A percentile compares a stretch with the other conserved stretches of the same genome.
phyloP scores from a whole-genome alignment of 495 filamentous ascomycete genomes.

The Patellaria atrata region DNA sequence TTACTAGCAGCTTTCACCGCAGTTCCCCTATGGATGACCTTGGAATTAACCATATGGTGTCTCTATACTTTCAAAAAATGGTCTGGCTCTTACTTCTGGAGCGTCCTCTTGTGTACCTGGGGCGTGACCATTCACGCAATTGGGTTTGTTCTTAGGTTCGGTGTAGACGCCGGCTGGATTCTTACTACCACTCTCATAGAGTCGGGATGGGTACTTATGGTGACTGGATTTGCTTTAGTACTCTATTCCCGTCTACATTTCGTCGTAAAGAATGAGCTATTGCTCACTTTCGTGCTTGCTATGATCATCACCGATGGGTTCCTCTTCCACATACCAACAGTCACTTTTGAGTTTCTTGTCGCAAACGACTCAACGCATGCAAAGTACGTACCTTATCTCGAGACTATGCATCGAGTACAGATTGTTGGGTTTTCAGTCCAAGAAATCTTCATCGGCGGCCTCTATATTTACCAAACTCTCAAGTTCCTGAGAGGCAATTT shows the following conservation, averaged over 20 bases:
- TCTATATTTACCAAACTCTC: conserved; percentile 12
- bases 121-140: conserved; percentile 7
- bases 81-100: conserved; percentile 12
- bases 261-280: not conserved
- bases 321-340: conserved; percentile 13
- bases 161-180: conserved; percentile 2
- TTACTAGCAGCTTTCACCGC: not conserved
- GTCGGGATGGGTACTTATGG: conserved; percentile 12
- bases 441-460: conserved; percentile 10
- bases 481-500: conserved; percentile 4
- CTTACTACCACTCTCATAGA: conserved; percentile 4
- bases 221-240: conserved; percentile 10
- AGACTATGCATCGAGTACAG: conserved; percentile 13
- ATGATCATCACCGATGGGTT: conserved; percentile 12
- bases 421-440: conserved; percentile 13
- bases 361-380: conserved; percentile 7
- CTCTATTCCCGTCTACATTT: conserved; percentile 14
- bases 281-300: conserved; percentile 7
- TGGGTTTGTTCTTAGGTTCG: conserved; percentile 12
- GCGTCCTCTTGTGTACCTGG: conserved; percentile 10
- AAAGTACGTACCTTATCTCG: conserved; percentile 5
- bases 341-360: conserved; percentile 6
- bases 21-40: not conserved
- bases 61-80: conserved; percentile 8
- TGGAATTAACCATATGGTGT: not conserved